phyloP scores from a whole-genome alignment of 2,329 filamentous ascomycete species.

The Lasiodiplodia sp. region DNA sequence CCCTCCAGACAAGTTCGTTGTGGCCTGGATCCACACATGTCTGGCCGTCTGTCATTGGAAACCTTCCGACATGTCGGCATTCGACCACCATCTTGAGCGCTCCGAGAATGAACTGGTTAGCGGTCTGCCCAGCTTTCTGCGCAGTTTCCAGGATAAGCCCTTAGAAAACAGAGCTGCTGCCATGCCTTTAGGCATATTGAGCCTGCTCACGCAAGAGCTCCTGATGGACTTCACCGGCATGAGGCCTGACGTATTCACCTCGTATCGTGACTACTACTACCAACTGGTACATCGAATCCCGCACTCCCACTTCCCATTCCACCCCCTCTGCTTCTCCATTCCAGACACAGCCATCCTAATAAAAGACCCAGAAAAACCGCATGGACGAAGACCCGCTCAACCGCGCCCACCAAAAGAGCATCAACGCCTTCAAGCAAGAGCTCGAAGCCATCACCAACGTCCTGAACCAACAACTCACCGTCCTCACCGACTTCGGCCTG shows the following conservation, averaged over 20 bases:
- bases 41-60: conserved; percentile 20
- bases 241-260: conserved; percentile 2
- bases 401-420: conserved; percentile 14
- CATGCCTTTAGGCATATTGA: conserved; percentile 7
- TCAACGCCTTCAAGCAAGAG: conserved; percentile 22
- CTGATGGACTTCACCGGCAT: conserved; percentile 9
- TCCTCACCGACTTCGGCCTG: conserved; percentile 12
- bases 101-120: neutral
- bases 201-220: conserved; percentile 11
- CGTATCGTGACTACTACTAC: conserved; percentile 17
- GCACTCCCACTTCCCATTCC: neutral
- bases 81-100: neutral
- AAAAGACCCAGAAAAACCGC: conserved; percentile 9
- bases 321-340: neutral
- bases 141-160: conserved; percentile 6
- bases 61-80: neutral
- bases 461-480: conserved; percentile 13
- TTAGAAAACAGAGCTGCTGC: conserved; percentile 10
- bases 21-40: conserved; percentile 17
- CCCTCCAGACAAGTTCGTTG: conserved; percentile 15
- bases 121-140: conserved; percentile 1
- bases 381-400: conserved; percentile 27
- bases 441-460: conserved; percentile 21
- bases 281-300: neutral
- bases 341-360: neutral